Base-by-base conservation (phyloP, 1,284 basidiomycete genomes). In the Agroathelia rolfsii region DNA sequence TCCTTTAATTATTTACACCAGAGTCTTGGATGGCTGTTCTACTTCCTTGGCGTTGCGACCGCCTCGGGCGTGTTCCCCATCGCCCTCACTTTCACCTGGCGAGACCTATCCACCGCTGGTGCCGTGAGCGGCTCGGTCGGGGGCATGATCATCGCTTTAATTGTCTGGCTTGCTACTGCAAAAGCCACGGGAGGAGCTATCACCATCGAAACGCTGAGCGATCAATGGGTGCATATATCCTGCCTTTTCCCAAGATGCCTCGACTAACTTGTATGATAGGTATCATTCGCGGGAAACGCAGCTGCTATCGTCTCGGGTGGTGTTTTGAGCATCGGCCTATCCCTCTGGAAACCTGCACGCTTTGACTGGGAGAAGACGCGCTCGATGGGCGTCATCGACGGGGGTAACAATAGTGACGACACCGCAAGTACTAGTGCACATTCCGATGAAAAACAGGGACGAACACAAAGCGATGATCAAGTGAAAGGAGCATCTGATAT, bases 121-220 rank as follows among this genome's bases (percentile, higher is more conserved):
- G 52, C 54, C 27, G 45, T 61, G 6, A 59, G 62, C 46, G 67
- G 67, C 1, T 56, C 57, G 21, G 47, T 68, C 15, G 58, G 67
- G 28, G 62, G 66, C 1, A 55, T 70, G 38, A 37, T 38, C 3
- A 54, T 58, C n/a, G 70, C 59, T 28, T 45, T 74, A 22, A 46
- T 61, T 4, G 61, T 46, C 48, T 72, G 61, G 69, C 51, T 73
- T 20, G 62, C 63, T 8, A 56, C 60, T 6, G 61, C 68, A 2
- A 42, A 55, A 5, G 49, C 36, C 8, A 47, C 61, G 44, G 40
- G 51, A 36, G 64, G 64, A 6, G 51, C 51, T 8, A 51, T 72
- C 41, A 61, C 53, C 24, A 55, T 72, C 26, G 52, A 39, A 3
- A 51, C 52, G 11, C 53, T 55, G 1, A 49, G 50, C 14, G 38